These are phyloP conservation scores for Stellera chamaejasme DNA, from an alignment of 345 rosid species.

Conservation along the genomic window DNA sequence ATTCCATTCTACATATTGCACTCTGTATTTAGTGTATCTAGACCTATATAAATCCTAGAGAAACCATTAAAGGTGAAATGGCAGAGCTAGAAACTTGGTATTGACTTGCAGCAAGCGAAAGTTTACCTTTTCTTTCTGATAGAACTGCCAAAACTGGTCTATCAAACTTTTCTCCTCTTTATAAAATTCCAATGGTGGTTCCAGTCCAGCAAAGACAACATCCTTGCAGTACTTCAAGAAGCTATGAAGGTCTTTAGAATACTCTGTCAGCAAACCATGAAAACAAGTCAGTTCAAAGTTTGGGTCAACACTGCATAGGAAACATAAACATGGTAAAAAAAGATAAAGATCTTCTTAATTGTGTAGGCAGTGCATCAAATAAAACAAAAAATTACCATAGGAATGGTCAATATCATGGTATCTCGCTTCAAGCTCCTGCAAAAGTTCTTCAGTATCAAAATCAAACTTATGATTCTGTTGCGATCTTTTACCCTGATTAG, in stretches of 20 bases:
- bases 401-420: slow-evolving; percentile 16
- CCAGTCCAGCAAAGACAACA: slow-evolving; percentile 36
- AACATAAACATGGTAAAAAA: neutral
- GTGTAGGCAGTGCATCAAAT: neutral
- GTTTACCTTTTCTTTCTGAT: slow-evolving; percentile 23
- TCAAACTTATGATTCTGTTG: no score
- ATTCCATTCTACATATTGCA: no score
- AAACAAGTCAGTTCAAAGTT: neutral
- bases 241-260: slow-evolving; percentile 29
- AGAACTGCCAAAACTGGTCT: slow-evolving; percentile 39
- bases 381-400: slow-evolving; percentile 21
- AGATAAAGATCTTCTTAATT: neutral
- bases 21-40: neutral
- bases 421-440: no score
- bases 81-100: no score
- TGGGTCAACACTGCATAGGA: no score
- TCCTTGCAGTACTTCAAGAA: slow-evolving; percentile 38
- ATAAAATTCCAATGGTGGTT: slow-evolving; percentile 16
- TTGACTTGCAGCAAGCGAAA: slow-evolving; percentile 10
- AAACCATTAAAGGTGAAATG: no score
- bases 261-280: slow-evolving; percentile 17
- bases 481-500: no score
- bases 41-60: no score
- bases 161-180: slow-evolving; percentile 24
- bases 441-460: no score